A percentile compares a stretch with the other conserved stretches of the same genome.
Evolutionary conservation across 257 asterid genomes (phyloP).

Genomic region (Forsythia suspensa): DNA sequence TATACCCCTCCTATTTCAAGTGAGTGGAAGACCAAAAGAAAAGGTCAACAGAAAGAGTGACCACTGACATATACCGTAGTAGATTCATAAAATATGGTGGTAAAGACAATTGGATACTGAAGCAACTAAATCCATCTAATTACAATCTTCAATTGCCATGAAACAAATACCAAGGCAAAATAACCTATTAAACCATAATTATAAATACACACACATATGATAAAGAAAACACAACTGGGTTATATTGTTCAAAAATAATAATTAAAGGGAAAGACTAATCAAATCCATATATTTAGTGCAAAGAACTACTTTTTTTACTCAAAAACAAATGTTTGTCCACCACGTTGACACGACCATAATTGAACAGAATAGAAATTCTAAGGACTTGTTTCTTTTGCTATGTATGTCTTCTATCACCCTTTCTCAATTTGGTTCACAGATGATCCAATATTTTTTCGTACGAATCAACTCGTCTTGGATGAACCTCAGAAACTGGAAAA

Average conservation of each 20-base stretch:
- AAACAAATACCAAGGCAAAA: neutral
- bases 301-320: neutral
- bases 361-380: neutral
- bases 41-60: too few relatives aligned
- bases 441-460: too few relatives aligned
- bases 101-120: too few relatives aligned
- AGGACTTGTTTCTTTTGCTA: neutral
- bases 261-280: neutral
- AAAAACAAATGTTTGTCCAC: neutral
- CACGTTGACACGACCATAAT: neutral
- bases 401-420: neutral
- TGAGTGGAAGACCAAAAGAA: too few relatives aligned
- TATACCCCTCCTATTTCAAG: too few relatives aligned
- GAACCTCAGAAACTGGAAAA: neutral
- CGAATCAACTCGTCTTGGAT: neutral
- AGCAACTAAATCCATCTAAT: neutral
- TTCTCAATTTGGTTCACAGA: neutral
- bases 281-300: neutral
- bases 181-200: neutral
- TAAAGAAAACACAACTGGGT: neutral
- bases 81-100: too few relatives aligned
- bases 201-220: neutral
- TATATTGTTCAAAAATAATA: neutral
- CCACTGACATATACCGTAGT: too few relatives aligned
- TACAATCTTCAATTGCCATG: neutral